phyloP scores from a whole-genome alignment of 345 rosid species.

The Rhodamnia rubescens region DNA sequence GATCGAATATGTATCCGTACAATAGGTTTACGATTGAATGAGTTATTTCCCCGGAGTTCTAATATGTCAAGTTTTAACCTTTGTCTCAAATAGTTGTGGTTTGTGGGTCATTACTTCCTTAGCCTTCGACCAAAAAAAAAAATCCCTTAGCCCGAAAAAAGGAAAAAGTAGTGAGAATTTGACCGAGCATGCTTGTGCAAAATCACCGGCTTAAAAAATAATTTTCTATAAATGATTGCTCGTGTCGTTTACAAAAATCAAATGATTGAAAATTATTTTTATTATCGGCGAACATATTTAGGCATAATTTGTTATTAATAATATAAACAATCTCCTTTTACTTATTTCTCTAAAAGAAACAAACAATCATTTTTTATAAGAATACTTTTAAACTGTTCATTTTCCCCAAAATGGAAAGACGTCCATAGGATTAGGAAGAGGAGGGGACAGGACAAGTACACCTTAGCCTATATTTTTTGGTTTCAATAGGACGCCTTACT shows the following conservation, averaged over 20 bases:
- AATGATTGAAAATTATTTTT: neutral
- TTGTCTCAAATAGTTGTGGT: neutral
- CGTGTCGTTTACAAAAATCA: neutral
- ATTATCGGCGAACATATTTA: neutral
- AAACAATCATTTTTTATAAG: neutral
- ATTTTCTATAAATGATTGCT: neutral
- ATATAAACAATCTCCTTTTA: neutral
- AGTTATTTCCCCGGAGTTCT: no score
- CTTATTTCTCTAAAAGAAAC: neutral
- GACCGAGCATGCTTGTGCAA: neutral
- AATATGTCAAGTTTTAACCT: no score
- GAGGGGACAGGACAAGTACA: neutral
- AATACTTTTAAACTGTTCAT: neutral
- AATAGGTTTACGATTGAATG: neutral
- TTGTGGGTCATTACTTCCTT: neutral
- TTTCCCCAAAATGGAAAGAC: accelerated
- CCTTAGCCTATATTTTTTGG: neutral
- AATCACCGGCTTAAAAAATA: neutral
- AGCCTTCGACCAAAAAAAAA: neutral
- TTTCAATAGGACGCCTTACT: no score
- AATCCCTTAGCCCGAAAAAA: neutral
- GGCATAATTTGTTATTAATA: neutral
- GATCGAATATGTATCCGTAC: accelerated
- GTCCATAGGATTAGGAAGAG: accelerated
- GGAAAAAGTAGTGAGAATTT: neutral